A percentile compares a stretch with the other conserved stretches of the same genome.
phyloP scores from a whole-genome alignment of 2,329 filamentous ascomycete genomes.

The Colletotrichum sp. region DNA sequence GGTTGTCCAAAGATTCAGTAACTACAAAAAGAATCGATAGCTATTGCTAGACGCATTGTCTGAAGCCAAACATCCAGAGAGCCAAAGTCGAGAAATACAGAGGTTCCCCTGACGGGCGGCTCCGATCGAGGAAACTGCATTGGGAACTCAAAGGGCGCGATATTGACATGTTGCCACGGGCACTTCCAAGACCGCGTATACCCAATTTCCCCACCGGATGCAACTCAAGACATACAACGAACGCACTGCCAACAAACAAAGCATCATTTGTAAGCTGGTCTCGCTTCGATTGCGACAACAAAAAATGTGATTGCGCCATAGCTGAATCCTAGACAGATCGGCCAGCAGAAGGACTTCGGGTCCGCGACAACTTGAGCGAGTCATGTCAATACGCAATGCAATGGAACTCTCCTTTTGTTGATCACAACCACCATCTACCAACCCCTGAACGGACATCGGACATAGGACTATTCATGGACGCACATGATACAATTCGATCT shows the following conservation, averaged over 20 bases:
- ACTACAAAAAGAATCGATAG: background rate
- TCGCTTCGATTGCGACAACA: background rate
- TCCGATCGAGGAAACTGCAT: background rate
- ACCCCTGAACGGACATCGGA: background rate
- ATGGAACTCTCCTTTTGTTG: background rate
- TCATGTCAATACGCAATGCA: background rate
- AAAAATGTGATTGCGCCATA: background rate
- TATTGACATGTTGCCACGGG: background rate
- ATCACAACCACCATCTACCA: background rate
- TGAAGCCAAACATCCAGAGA: background rate
- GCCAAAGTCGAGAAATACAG: background rate
- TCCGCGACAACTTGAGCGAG: background rate
- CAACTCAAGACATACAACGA: background rate
- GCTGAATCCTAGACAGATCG: background rate
- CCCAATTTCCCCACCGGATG: background rate
- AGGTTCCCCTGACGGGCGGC: background rate
- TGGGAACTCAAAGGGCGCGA: background rate
- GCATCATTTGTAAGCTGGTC: background rate
- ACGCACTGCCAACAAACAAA: background rate
- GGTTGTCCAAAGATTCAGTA: background rate
- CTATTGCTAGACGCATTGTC: background rate
- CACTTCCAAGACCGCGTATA: background rate
- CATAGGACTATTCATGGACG: background rate
- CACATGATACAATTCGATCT: background rate
- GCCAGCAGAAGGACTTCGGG: background rate